Base-by-base conservation (phyloP, 129 eudicot genomes). In the Lactuca sativa region DNA sequence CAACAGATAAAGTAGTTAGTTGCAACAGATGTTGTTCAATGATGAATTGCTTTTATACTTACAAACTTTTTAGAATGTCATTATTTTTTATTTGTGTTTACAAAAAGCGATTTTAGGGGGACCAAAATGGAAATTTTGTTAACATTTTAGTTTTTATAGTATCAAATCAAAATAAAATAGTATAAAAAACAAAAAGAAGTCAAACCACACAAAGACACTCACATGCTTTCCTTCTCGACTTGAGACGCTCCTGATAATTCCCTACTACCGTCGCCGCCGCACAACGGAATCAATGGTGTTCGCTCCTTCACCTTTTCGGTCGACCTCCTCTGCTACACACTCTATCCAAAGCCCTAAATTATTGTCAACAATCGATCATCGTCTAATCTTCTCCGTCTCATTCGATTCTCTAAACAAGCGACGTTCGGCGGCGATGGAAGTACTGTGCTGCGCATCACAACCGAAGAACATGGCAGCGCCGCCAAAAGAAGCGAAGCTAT, bases 401-500 rank as follows among this genome's bases (percentile, higher is more conserved):
- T 25, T 68, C 56, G 32, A 16, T 30, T 31, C 64, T n/a, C 62
- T 25, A 10, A 36, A 7, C 64, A 32, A 48, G 4, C 62, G 12
- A 12, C 34, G 7, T 11, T 44, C 44, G 17, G 6, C 49, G 14
- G 49, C 62, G 59, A 41, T 49, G 12, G 17, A 49, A 25, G 71
- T 77, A 31, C 31, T 70, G 44, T 66, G 77, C 60, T 63, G 82
- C 81, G 66, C 76, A 49, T 59, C 78, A 7, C 69, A 69, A 7
- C 77, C 66, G 33, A 74, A 71, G 30, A 79, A 60, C 49, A 66
- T 73, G 75, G 52, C 70, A n/a, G 71, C 70, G 12, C 48, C 75
- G 34, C 76, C 64, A 52, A 92, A 83, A 51, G 99, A 90, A 73
- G 79, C 87, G 0, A 95, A 95, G 83, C 70, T 95, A 13, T 95